Conservation (phyloP, 2,329 filamentous ascomycete species). For the Bipolaris gigantea region DNA sequence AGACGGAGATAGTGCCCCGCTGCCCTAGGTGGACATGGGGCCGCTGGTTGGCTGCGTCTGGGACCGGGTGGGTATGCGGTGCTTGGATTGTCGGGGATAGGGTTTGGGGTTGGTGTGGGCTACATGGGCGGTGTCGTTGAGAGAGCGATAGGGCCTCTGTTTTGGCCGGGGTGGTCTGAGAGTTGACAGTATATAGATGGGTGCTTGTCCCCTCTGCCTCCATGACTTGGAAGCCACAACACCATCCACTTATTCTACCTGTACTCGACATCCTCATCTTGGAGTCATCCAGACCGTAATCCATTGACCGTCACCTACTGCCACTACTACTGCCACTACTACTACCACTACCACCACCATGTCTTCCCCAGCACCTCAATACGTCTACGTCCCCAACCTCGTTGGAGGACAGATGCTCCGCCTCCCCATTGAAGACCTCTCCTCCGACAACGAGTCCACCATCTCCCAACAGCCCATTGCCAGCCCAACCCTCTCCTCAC, state of each 20-base stretch:
- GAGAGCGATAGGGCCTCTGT: conserved; percentile 1
- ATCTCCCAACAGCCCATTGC: conserved; percentile 20
- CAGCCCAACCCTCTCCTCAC: conserved; percentile 15
- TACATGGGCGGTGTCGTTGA: conserved; percentile 11
- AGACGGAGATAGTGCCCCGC: conserved; percentile 15
- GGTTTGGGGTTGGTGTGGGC: conserved; percentile 24
- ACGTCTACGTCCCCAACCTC: conserved; percentile 46
- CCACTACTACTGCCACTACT: neutral
- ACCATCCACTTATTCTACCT: neutral
- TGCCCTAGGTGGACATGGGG: conserved; percentile 1
- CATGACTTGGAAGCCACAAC: neutral
- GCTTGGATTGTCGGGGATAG: conserved; percentile 25
- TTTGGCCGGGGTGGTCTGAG: conserved; percentile 4
- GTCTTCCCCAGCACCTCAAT: conserved; percentile 36
- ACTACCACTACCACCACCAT: conserved; percentile 21
- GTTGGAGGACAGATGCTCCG: conserved; percentile 44
- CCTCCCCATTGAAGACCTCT: conserved; percentile 34
- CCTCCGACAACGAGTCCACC: conserved; percentile 23
- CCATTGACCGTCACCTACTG: conserved; percentile 3
- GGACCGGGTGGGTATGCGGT: conserved; percentile 7
- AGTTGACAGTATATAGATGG: conserved; percentile 11
- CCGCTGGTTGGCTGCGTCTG: conserved; percentile 5
- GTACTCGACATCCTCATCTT: neutral
- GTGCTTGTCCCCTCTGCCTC: conserved; percentile 2
- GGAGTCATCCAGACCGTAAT: neutral